Evolutionary conservation across 2,329 filamentous ascomycete genomes (phyloP).

Genomic region (Ophiostoma australiae): DNA sequence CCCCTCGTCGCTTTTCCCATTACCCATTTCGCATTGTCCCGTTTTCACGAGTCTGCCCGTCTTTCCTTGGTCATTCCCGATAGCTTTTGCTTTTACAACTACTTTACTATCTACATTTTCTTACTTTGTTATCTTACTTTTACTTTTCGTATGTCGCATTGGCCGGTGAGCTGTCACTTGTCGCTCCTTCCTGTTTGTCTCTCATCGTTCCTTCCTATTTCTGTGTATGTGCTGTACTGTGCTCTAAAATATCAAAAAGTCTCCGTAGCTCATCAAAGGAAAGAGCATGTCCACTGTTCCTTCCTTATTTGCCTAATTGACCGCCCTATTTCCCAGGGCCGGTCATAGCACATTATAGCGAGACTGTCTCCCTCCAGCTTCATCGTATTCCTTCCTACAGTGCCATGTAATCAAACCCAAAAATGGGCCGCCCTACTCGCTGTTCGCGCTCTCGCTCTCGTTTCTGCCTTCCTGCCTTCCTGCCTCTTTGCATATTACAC

Average conservation of each 20-base stretch:
- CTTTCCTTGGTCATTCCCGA: neutral
- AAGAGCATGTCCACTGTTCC: neutral
- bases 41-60: neutral
- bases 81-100: neutral
- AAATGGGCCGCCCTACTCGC: neutral
- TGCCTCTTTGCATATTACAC: neutral
- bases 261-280: neutral
- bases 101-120: neutral
- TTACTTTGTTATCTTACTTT: neutral
- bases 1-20: neutral
- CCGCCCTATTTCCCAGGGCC: neutral
- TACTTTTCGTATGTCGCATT: neutral
- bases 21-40: neutral
- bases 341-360: neutral
- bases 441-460: conserved; percentile 13
- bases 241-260: neutral
- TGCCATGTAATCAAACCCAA: neutral
- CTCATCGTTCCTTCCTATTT: neutral
- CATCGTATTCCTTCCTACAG: conserved; percentile 1
- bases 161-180: neutral
- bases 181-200: neutral
- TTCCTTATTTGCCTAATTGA: neutral
- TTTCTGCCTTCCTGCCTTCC: neutral
- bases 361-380: neutral
- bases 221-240: too few species aligned